Conservation (phyloP, 371 early-diverging fungal species). For the Mucor plumbeus region DNA sequence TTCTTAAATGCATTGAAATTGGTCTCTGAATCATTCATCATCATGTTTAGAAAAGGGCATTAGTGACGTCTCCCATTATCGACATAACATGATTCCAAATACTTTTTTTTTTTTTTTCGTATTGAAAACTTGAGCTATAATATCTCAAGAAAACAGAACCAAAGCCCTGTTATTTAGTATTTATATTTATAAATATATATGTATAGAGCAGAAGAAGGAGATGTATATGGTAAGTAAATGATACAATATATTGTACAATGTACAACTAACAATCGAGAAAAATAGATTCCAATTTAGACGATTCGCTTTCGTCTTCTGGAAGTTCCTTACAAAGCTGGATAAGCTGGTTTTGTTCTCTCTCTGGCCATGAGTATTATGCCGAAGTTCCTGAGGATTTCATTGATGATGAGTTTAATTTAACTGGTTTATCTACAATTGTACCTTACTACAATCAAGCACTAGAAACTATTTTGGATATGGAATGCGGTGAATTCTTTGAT, state of each 20-base stretch:
- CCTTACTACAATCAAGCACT: slow-evolving; percentile 83
- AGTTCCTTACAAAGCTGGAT: slow-evolving; percentile 72
- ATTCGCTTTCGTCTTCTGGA: slow-evolving; percentile 17
- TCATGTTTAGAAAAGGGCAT: neutral
- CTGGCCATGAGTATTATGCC: slow-evolving; percentile 85
- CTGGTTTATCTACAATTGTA: slow-evolving; percentile 82
- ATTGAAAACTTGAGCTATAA: neutral
- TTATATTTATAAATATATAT: neutral
- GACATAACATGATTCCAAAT: neutral
- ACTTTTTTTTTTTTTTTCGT: neutral
- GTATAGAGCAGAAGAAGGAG: slow-evolving; percentile 14
- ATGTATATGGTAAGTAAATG: slow-evolving; percentile 12
- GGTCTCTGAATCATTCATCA: neutral
- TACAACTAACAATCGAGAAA: neutral
- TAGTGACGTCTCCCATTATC: neutral
- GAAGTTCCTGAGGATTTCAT: slow-evolving; percentile 90
- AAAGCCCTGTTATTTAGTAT: neutral
- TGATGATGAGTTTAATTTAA: slow-evolving; percentile 93
- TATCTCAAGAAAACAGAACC: neutral
- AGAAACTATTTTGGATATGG: slow-evolving; percentile 86
- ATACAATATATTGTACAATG: neutral
- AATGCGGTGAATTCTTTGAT: slow-evolving; percentile 59
- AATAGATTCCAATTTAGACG: slow-evolving; percentile 9
- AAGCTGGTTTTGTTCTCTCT: slow-evolving; percentile 85
- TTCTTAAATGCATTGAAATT: no score